Base-by-base conservation (phyloP, 352 stramenopile genomes). In the Globisporangium cederbergense region DNA sequence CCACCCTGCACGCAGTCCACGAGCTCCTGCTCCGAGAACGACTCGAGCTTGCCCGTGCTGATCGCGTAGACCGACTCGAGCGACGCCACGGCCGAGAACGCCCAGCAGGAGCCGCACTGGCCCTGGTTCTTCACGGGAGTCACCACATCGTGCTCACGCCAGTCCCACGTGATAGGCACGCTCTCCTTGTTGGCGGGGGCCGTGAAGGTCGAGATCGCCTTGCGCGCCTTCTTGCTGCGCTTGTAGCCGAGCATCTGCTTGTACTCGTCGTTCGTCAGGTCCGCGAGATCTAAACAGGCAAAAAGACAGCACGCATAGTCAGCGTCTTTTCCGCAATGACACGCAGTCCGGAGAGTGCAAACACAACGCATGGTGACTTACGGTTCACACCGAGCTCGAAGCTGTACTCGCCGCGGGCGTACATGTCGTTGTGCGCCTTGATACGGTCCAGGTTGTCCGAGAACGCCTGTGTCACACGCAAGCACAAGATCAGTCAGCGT, bases 41-140 rank as follows among this genome's bases (percentile, higher is more conserved):
- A 81, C 46, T 67, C 68, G n/a, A 85, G 60, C 62, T 78, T 81
- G 34, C 75, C 75, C 50, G 67, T 85, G 36, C 67, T 52, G n/a
- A 82, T 47, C 14, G 70, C 68, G 57, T 76, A 77, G 28, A 58
- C 64, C 28, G 60, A 60, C 51, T 83, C 74, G 18, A 83, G 56
- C 6, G 72, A 55, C 0, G 71, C 76, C 11, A 75, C 72, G 4
- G 75, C 71, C 6, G 96, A 98, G 65, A 98, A 98, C 10, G 96
- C 94, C 96, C 96, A 99, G 81, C 96, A 99, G 42, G 96, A 98
- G 25, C 25, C 25, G 25, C 25, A 28, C 25, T 28, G 25, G 25
- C 25, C 25, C 25, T 28, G 25, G 25, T 28, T 97, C 71, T 98
- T 97, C 38, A 99, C 78, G 18, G 83, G 72, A 4, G 88, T 98